These are phyloP conservation scores for Azolla pinnata DNA, from an alignment of 75 land plant genomes.

Conservation along the genomic window DNA sequence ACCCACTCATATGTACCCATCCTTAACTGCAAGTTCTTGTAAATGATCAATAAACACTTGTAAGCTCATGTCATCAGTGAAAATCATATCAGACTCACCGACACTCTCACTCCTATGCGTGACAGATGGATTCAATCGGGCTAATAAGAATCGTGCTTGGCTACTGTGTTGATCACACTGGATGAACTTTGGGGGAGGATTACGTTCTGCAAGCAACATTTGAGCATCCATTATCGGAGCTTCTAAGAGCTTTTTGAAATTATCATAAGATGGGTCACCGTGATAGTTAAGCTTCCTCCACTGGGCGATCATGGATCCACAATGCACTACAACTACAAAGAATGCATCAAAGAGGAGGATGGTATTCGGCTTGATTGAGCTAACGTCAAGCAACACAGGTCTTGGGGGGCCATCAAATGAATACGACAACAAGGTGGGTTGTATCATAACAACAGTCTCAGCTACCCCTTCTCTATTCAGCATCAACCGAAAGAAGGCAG, in stretches of 20 bases:
- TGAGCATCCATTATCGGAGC: slow-evolving; percentile 78
- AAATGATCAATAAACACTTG: slow-evolving; percentile 85
- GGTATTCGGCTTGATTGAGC: slow-evolving; percentile 67
- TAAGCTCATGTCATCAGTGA: slow-evolving; percentile 94
- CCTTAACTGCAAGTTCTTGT: slow-evolving; percentile 72
- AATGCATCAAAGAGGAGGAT: slow-evolving; percentile 92
- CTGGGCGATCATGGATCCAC: slow-evolving; percentile 92
- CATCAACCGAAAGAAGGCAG: slow-evolving; percentile 83
- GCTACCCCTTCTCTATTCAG: slow-evolving; percentile 86
- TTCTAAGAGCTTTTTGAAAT: slow-evolving; percentile 74
- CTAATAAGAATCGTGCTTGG: slow-evolving; percentile 91
- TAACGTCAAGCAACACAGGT: slow-evolving; percentile 83
- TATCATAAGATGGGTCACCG: slow-evolving; percentile 83
- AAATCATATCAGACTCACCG: slow-evolving; percentile 56
- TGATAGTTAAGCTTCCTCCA: slow-evolving; percentile 95
- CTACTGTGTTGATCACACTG: slow-evolving; percentile 92
- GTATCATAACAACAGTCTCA: slow-evolving; percentile 87
- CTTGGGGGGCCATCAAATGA: slow-evolving; percentile 95
- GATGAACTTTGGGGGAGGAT: slow-evolving; percentile 77
- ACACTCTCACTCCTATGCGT: slow-evolving; percentile 55
- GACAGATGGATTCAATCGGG: slow-evolving; percentile 85
- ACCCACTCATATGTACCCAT: neutral
- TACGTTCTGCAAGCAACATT: slow-evolving; percentile 51
- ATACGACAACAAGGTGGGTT: slow-evolving; percentile 87
- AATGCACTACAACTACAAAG: slow-evolving; percentile 87